Base-by-base conservation (phyloP, 768 basidiomycete species). In the Collybia sordida region DNA sequence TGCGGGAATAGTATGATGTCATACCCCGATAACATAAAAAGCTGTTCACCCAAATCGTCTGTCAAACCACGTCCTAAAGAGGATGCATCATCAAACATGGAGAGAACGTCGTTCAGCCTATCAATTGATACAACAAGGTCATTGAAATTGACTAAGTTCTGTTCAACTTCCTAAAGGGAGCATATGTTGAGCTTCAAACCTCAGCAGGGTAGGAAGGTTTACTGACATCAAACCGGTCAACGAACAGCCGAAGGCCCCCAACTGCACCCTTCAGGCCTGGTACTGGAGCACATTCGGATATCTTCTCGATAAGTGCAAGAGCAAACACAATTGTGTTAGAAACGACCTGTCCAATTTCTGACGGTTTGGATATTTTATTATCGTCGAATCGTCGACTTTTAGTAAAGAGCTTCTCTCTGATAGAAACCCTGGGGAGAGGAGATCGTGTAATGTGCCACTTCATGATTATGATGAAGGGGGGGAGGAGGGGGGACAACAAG, bases 211-310 rank as follows among this genome's bases (percentile, higher is more conserved):
- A 19, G 36, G 1, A 24, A 34, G 25, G 37, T 22, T 9, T 27
- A 35, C 50, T 31, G 45, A 56, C 55, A 11, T 56, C 55, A 37
- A 52, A 50, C n/a, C 47, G 40, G n/a, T 46, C 37, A 19, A 52
- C 38, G 12, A 52, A 18, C 34, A 56, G 31, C 21, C 49, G 38
- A 18, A 56, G 40, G 14, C 46, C 44, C 15, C 47, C 55, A 34
- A 50, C 45, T 6, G 53, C 53, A 12, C 49, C 53, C 35, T 40
- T 54, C 19, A 54, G 24, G 9, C 53, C 53, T 21, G 56, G 49
- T 15, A 57, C 52, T 4, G 56, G 56, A 41, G 47, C 52, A 39
- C 56, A 57, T 34, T 57, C 52, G 17, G 52, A 28, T 42, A 57
- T 49, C 28, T 57, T 53, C 34, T 53, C 56, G 4, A 53, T 25